Evolutionary conservation across 306 rosid genomes (phyloP).

Genomic region (Glycyrrhiza uralensis): DNA sequence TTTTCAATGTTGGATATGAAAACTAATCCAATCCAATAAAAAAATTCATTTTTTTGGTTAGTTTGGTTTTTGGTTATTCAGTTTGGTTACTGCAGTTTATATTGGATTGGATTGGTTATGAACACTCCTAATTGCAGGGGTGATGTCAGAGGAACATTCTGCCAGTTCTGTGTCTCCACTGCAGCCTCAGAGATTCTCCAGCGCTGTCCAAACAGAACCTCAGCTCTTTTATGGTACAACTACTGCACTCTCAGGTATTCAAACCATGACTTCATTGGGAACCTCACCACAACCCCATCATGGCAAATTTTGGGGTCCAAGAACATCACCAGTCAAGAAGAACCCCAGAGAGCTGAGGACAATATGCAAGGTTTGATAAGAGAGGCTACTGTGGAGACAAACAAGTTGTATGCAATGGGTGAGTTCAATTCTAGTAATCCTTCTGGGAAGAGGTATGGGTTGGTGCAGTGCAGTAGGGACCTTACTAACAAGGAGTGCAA

Average conservation of each 20-base stretch:
- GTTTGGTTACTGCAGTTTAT: too few relatives aligned
- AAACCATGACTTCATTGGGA: slow-evolving; percentile 25
- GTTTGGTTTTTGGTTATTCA: too few relatives aligned
- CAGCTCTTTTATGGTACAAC: slow-evolving; percentile 20
- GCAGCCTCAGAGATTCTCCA: slow-evolving; percentile 9
- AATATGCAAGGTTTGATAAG: slow-evolving; percentile 23
- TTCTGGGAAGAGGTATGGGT: slow-evolving; percentile 18
- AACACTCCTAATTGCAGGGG: too few relatives aligned
- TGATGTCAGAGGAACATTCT: slow-evolving; percentile 7
- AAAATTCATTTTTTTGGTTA: too few relatives aligned
- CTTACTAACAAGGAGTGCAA: slow-evolving; percentile 16
- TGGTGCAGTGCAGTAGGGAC: slow-evolving; percentile 45
- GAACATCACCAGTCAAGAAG: not conserved
- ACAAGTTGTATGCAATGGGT: slow-evolving; percentile 26
- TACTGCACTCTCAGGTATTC: slow-evolving; percentile 31
- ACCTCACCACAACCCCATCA: not conserved
- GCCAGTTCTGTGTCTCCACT: slow-evolving; percentile 34
- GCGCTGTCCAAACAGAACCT: slow-evolving; percentile 19
- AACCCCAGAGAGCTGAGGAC: not conserved
- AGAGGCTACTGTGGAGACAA: slow-evolving; percentile 27
- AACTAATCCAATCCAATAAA: too few relatives aligned
- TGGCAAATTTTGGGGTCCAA: not conserved
- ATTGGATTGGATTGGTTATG: too few relatives aligned
- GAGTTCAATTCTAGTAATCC: not conserved
- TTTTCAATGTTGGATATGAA: too few relatives aligned